Conservation (phyloP, 2,329 filamentous ascomycete species). For the Lachnellula arida region DNA sequence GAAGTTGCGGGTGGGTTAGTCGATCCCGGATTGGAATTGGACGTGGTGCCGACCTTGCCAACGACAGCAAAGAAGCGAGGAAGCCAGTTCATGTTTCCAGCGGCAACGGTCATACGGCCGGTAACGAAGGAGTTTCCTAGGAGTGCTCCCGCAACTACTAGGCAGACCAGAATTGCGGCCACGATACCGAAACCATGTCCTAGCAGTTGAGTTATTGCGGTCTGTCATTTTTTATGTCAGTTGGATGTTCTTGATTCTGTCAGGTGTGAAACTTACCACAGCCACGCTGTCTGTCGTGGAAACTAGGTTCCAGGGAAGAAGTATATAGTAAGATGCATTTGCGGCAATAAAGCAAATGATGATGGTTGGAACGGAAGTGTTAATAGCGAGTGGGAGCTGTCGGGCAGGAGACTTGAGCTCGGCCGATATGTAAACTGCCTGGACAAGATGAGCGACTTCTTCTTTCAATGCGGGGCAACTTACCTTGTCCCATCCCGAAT, state of each 20-base stretch:
- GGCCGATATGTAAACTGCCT: conserved; percentile 52
- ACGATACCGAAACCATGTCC: conserved; percentile 49
- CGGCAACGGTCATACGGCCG: conserved; percentile 56
- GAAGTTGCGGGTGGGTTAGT: conserved; percentile 6
- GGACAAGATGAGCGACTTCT: conserved; percentile 2
- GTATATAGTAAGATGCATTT: conserved; percentile 58
- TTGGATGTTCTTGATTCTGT: not conserved
- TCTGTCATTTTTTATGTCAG: conserved; percentile 34
- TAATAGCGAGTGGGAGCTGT: conserved; percentile 57
- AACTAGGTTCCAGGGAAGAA: conserved; percentile 55
- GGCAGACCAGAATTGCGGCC: conserved; percentile 52
- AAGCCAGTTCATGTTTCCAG: conserved; percentile 49
- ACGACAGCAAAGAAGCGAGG: conserved; percentile 42
- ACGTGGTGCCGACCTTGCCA: conserved; percentile 37
- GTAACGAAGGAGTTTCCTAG: conserved; percentile 60
- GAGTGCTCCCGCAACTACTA: conserved; percentile 58
- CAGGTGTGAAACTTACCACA: conserved; percentile 42
- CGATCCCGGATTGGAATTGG: not conserved
- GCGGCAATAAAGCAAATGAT: conserved; percentile 55
- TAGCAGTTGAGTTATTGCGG: conserved; percentile 50
- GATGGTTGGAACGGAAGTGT: conserved; percentile 55
- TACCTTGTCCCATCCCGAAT: conserved; percentile 63
- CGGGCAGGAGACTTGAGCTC: conserved; percentile 47
- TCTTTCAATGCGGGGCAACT: conserved; percentile 20
- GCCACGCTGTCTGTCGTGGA: conserved; percentile 58